Evolutionary conservation across 1,284 basidiomycete species (phyloP).

Genomic region (Agaricales sp.): DNA sequence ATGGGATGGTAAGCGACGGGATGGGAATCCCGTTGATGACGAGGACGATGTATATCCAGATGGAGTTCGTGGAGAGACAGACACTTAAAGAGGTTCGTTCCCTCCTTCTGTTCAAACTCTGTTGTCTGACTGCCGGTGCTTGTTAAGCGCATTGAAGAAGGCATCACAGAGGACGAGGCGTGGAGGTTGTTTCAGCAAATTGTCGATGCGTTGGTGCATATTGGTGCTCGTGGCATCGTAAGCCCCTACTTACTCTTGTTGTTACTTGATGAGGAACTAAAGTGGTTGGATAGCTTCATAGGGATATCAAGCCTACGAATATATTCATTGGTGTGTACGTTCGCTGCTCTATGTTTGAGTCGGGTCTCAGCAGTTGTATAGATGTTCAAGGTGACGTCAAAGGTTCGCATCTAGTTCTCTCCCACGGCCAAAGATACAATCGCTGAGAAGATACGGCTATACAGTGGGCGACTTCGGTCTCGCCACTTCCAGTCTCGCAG

Average conservation of each 20-base stretch:
- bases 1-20: slow-evolving; percentile 23
- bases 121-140: slow-evolving; percentile 3
- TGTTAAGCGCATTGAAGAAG: slow-evolving; percentile 64
- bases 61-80: slow-evolving; percentile 87
- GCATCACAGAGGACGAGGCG: slow-evolving; percentile 72
- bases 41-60: slow-evolving; percentile 81
- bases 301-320: slow-evolving; percentile 89
- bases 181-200: slow-evolving; percentile 91
- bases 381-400: slow-evolving; percentile 86
- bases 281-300: slow-evolving; percentile 50
- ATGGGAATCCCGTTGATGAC: slow-evolving; percentile 22
- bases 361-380: slow-evolving; percentile 20
- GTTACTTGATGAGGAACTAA: slow-evolving; percentile 4
- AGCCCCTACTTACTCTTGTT: slow-evolving; percentile 4
- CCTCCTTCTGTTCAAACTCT: neutral
- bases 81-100: slow-evolving; percentile 65
- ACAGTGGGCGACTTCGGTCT: slow-evolving; percentile 83
- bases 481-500: slow-evolving; percentile 74
- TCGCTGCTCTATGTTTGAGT: neutral
- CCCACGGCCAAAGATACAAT: too few species aligned
- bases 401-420: slow-evolving; percentile 45
- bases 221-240: slow-evolving; percentile 80
- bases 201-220: slow-evolving; percentile 87
- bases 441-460: too few species aligned
- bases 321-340: slow-evolving; percentile 79